Evolutionary conservation across 306 rosid genomes (phyloP), one percentile per base, ranked within the genome.

Genomic region (Parietaria judaica): DNA sequence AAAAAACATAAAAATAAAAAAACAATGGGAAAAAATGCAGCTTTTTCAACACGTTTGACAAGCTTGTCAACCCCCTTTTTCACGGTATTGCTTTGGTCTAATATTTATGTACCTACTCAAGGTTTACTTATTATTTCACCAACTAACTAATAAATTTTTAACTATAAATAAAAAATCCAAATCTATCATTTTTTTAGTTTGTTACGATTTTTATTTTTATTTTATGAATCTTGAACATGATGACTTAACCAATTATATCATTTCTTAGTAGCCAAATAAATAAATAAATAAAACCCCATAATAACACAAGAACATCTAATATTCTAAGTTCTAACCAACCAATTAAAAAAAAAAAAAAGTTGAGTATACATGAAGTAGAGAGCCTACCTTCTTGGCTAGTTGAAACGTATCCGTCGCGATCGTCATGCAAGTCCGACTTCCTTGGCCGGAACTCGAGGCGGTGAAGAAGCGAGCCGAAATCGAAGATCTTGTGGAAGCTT

Each of bases 381-480:
- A 55, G 5, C 49, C 61, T 81, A 94, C 99, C 99, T 86, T 94
- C 99, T 74, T 80, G 97, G 54, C 89, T 83, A 16, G 86, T 81
- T 70, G 97, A 94, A 63, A 77, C 78, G 9, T 41, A 41, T 41
- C 45, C 45, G 69, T 82, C 85, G 51, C 35, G 74, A 11, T 81
- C 83, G 50, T 54, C 72, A 66, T 54, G 65, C 61, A 65, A 70
- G 49, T 73, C 72, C 54, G 95, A 75, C 67, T 86, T 86, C 70
- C 81, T 74, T 6, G 74, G 94, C 16, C 75, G 78, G 63, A 84
- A 80, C 14, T 87, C 89, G 14, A 64, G 80, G 39, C 94, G 90
- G 66, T 60, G 79, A 79, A 94, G 84, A 60, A 94, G 82, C 48
- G 87, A 86, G 49, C 81, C 78, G 67, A 88, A 87, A 81, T 89